These are phyloP conservation scores for Harringtonia lauricola DNA, from an alignment of 2,329 filamentous ascomycete genomes.

Conservation along the genomic window DNA sequence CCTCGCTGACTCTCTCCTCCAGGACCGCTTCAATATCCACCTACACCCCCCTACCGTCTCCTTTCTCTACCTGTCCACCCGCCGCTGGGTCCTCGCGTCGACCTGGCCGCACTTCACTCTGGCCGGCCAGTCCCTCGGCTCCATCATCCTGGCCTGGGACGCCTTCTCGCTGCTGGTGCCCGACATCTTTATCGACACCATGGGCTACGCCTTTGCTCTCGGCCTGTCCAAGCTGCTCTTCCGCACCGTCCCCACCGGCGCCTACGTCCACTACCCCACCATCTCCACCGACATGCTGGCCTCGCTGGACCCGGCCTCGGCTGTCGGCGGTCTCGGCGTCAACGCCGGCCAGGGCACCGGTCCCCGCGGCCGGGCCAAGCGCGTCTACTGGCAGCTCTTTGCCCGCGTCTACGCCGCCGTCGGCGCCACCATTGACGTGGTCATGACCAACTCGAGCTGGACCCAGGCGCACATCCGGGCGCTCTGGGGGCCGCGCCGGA, in stretches of 20 bases:
- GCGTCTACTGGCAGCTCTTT: conserved; percentile 77
- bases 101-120: conserved; percentile 91
- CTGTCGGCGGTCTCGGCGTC: conserved; percentile 54
- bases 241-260: conserved; percentile 66
- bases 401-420: conserved; percentile 73
- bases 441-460: conserved; percentile 98
- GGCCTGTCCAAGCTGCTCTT: conserved; percentile 78
- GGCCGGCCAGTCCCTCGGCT: conserved; percentile 86
- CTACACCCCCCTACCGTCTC: conserved; percentile 73
- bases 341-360: conserved; percentile 78
- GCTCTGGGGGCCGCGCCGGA: conserved; percentile 60
- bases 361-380: conserved; percentile 59
- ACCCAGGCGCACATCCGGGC: conserved; percentile 73
- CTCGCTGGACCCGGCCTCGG: conserved; percentile 56
- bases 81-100: conserved; percentile 73
- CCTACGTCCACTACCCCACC: conserved; percentile 96
- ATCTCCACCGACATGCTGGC: conserved; percentile 97
- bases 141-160: conserved; percentile 78
- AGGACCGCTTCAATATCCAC: conserved; percentile 85
- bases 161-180: conserved; percentile 86
- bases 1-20: conserved; percentile 4
- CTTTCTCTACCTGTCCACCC: conserved; percentile 84
- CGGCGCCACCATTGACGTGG: conserved; percentile 75
- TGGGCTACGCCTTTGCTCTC: conserved; percentile 91
- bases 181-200: conserved; percentile 92